Evolutionary conservation across 2,329 filamentous ascomycete species (phyloP), one percentile per base, ranked within the genome.

Genomic region (Capronia coronata): DNA sequence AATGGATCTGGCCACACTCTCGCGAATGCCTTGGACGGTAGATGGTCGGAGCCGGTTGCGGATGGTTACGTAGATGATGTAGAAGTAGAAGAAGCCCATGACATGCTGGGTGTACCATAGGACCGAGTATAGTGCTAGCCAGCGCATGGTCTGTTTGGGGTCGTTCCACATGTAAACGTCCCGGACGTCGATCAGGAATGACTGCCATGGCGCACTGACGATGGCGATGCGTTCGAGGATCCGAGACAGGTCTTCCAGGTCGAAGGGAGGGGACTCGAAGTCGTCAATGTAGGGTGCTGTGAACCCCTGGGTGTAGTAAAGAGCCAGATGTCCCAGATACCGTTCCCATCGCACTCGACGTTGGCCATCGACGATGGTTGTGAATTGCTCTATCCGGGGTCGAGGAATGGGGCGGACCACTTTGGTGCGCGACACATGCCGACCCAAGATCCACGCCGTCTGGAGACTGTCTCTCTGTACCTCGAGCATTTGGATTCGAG

Each of bases 121-220:
- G 14, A 65, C 32, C 1, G 61, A 30, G 57, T 65, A 70, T 2
- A 68, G 47, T 1, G 52, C 56, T 18, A 68, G 56, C 68, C 67
- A 71, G 47, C 57, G 62, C 3, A 46, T 58, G 2, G 69, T 70
- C n/a, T 55, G 59, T 16, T 43, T 49, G 3, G 65, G 67, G 37
- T 66, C 52, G 42, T 68, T 62, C 69, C 68, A 71, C 9, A 65
- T 64, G 49, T 69, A 71, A 13, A 71, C 55, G 3, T 62, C 50
- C 14, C 66, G 63, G 14, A 71, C 40, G 10, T 62, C 54, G 49
- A 68, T 57, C n/a, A 65, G 56, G 59, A 66, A 71, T 18, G 64
- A 52, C 51, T 71, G 67, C 67, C 66, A 71, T 11, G 67, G 65
- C 5, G 62, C 64, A 16, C 64, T 68, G n/a, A 65, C 66, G 48